Evolutionary conservation across 2,329 filamentous ascomycete genomes (phyloP).

Genomic region (Colletotrichum falcatum): DNA sequence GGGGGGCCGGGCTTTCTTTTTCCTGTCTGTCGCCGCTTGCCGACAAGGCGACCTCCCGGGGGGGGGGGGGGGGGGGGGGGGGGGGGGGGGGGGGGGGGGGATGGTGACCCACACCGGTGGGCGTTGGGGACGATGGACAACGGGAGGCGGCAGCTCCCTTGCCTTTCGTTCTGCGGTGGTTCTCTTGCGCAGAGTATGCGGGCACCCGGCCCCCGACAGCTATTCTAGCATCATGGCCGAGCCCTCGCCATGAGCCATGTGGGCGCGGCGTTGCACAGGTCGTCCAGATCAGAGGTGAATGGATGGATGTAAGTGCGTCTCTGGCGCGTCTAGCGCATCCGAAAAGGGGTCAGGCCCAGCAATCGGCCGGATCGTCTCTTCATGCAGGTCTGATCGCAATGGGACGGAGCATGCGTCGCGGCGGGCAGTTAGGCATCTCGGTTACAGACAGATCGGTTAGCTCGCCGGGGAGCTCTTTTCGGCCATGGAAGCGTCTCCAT

Average conservation of each 20-base stretch:
- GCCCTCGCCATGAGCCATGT: neutral
- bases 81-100: constrained; percentile 7
- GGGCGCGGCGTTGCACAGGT: neutral
- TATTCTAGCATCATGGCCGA: neutral
- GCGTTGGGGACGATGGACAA: constrained; percentile 2
- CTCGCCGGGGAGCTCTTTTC: neutral
- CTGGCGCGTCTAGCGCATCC: neutral
- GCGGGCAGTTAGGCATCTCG: constrained; percentile 3
- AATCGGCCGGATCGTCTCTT: constrained; percentile 16
- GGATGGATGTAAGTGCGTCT: neutral
- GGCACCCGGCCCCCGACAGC: neutral
- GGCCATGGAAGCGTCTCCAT: neutral
- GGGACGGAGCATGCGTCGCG: constrained; percentile 8
- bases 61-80: too few relatives aligned
- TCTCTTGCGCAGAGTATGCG: neutral
- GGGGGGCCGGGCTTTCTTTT: constrained; percentile 29
- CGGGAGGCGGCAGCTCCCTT: constrained; percentile 19
- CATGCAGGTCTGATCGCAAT: constrained; percentile 18
- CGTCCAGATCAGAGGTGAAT: neutral
- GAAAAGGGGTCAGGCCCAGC: neutral
- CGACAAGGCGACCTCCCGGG: constrained; percentile 19
- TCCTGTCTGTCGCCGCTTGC: constrained; percentile 16
- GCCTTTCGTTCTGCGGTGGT: constrained; percentile 5
- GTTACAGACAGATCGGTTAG: constrained; percentile 17
- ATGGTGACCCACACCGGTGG: constrained; percentile 26